A percentile compares a stretch with the other conserved stretches of the same genome.
phyloP scores from a whole-genome alignment of 805 yeast species.

The Monosporozyma siamensis region DNA sequence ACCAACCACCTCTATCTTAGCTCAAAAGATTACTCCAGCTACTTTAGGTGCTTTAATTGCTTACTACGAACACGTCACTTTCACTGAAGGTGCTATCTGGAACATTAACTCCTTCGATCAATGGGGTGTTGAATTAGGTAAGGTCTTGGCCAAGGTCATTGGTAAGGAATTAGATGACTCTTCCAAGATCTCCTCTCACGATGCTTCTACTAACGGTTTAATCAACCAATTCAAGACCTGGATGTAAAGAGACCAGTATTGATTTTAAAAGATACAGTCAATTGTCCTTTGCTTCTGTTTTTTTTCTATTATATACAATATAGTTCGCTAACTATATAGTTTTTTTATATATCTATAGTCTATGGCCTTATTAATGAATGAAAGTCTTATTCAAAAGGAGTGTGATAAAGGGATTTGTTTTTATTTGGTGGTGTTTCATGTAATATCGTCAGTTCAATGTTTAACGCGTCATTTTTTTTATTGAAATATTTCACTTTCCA shows the following conservation, averaged over 20 bases:
- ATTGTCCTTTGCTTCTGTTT: no score
- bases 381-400: no score
- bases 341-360: no score
- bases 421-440: neutral
- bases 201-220: slow-evolving; percentile 82
- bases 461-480: neutral
- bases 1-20: slow-evolving; percentile 95
- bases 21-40: slow-evolving; percentile 94
- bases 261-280: no score
- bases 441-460: no score
- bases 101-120: slow-evolving; percentile 99
- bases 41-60: slow-evolving; percentile 93
- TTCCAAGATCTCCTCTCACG: slow-evolving; percentile 57
- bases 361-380: no score
- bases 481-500: neutral
- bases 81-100: slow-evolving; percentile 99
- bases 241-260: slow-evolving; percentile 31
- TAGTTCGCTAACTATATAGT: no score
- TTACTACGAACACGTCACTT: slow-evolving; percentile 94
- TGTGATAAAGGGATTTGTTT: neutral
- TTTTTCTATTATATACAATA: no score
- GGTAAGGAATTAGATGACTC: slow-evolving; percentile 74
- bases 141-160: slow-evolving; percentile 92
- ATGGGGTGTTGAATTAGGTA: slow-evolving; percentile 99
- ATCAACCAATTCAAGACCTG: slow-evolving; percentile 93